Evolutionary conservation across 2,329 filamentous ascomycete species (phyloP), one percentile per base, ranked within the genome.

Genomic region (Colletotrichum endophyticum): DNA sequence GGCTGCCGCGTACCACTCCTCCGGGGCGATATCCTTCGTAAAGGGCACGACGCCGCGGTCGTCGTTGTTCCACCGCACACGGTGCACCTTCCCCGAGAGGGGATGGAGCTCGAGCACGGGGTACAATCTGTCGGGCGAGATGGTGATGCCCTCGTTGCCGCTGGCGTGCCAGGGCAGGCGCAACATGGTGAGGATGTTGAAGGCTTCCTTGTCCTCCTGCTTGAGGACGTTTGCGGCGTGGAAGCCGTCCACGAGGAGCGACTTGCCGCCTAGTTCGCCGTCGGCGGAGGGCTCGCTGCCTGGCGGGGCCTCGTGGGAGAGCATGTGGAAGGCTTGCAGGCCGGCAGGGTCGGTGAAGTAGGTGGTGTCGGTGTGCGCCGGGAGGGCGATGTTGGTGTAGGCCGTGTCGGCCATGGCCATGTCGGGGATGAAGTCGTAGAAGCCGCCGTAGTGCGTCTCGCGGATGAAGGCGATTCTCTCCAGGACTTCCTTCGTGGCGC

Each of bases 331-430:
- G 30, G 97, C 93, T 84, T 99, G 97, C 39, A 99, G 90, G 12
- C 96, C 95, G 3, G 95, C 93, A 0, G 97, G 96, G 78, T 99
- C 96, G 27, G 92, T 96, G 86, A 99, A 99, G 85, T 99, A 99
- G 1, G 96, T 98, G 8, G 92, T 99, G 85, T 99, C 97, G 2
- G 96, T 99, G 84, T 99, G 97, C 1, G 95, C 94, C 25, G 92
- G 92, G 4, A 99, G 91, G 2, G 93, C 93, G 67, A 97, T 89
- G 80, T 94, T 95, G 3, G 96, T 98, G 86, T 99, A 99, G 5
- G 96, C 96, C 3, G 95, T 98, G 81, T 98, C 96, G 79, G 96
- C 96, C 82, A 94, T 94, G 32, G 95, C 94, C 28, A 98, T 90
- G 84, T 98, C 95, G 7, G 96, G 94, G 1, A 95, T 95, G 84